phyloP scores from a whole-genome alignment of 1,284 basidiomycete species.

The Pseudozyma thailandica region DNA sequence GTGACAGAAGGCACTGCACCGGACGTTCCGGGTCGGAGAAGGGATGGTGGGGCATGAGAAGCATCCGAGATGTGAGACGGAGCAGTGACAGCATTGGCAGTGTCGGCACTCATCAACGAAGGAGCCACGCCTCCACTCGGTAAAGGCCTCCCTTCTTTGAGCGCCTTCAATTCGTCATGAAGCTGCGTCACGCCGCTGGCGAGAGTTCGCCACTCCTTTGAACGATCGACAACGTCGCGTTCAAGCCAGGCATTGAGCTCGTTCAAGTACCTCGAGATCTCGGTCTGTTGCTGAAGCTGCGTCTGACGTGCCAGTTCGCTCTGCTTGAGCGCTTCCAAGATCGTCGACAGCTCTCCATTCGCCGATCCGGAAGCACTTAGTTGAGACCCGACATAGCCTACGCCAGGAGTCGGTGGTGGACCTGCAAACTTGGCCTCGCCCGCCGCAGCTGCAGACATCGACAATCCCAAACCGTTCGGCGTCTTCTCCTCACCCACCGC shows the following conservation, averaged over 20 bases:
- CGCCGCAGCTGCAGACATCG: constrained; percentile 31
- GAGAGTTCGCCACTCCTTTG: constrained; percentile 57
- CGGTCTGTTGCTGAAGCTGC: constrained; percentile 55
- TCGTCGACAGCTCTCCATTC: constrained; percentile 41
- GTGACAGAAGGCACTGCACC: constrained; percentile 30
- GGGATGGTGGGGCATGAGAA: constrained; percentile 12
- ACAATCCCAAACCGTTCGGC: constrained; percentile 32
- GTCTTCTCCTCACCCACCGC: constrained; percentile 10
- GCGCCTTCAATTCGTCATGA: constrained; percentile 50
- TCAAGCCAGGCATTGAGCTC: constrained; percentile 63
- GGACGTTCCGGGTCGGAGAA: constrained; percentile 16
- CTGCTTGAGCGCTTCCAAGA: constrained; percentile 53
- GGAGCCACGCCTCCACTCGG: constrained; percentile 1
- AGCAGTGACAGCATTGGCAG: not conserved
- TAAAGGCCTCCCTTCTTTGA: constrained; percentile 35
- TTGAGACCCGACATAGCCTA: constrained; percentile 18
- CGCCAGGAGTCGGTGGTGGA: constrained; percentile 35
- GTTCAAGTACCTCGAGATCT: constrained; percentile 62
- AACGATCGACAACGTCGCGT: constrained; percentile 54
- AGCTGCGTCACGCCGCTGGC: constrained; percentile 56
- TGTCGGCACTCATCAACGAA: not conserved
- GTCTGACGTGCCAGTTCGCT: constrained; percentile 52
- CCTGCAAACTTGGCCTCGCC: constrained; percentile 31
- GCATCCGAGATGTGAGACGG: constrained; percentile 2
- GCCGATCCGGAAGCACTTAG: constrained; percentile 18